Evolutionary conservation across 139 green algal genomes (phyloP).

Genomic region (Pleodorina starrii): DNA sequence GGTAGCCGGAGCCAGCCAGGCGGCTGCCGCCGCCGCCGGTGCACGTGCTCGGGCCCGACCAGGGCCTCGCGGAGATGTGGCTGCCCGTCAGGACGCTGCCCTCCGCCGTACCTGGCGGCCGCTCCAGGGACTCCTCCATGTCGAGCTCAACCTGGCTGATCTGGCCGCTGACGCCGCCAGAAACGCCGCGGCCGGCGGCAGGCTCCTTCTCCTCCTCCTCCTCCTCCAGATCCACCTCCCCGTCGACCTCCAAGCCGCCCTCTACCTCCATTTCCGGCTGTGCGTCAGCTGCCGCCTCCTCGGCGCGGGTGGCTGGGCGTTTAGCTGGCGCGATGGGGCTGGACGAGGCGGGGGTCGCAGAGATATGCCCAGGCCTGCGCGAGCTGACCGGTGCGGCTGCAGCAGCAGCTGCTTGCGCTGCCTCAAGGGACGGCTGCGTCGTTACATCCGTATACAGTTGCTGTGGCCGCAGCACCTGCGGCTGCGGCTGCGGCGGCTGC

Average conservation of each 20-base stretch:
- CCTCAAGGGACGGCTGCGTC: too few species aligned
- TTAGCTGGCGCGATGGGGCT: background rate
- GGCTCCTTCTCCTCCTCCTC: background rate
- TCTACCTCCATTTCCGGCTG: background rate
- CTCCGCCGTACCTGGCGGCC: conserved; percentile 24
- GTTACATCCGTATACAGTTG: background rate
- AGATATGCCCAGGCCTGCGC: background rate
- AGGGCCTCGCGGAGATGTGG: conserved; percentile 29
- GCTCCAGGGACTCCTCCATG: background rate
- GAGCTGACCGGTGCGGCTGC: background rate
- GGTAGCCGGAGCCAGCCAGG: background rate
- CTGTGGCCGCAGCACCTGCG: background rate
- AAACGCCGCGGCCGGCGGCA: too few species aligned
- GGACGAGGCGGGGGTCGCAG: background rate
- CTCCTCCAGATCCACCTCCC: background rate
- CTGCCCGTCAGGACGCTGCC: conserved; percentile 39
- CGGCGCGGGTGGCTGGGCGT: background rate
- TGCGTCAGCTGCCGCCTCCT: background rate
- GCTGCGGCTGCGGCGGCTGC: background rate
- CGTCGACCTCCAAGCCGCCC: background rate
- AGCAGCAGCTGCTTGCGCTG: too few species aligned
- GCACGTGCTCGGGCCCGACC: conserved; percentile 10
- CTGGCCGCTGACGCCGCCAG: background rate
- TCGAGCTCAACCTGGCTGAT: background rate
- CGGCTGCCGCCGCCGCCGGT: background rate